These are phyloP conservation scores for Candida golubevii DNA, from an alignment of 805 yeast genomes.

Conservation along the genomic window DNA sequence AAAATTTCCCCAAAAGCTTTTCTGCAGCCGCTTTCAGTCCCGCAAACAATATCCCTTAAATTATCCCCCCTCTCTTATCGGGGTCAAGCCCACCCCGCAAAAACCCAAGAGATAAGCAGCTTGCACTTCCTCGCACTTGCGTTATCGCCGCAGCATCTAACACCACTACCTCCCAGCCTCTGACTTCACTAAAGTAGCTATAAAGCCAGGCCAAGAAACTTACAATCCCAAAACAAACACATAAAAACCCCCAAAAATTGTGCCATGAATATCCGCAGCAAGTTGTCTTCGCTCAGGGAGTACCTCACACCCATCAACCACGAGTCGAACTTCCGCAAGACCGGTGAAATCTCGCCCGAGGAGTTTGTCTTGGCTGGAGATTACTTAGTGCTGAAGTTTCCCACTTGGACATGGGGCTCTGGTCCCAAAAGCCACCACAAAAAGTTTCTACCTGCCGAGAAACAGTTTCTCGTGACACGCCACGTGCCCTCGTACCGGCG, in stretches of 20 bases:
- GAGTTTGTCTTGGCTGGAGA: constrained; percentile 95
- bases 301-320: constrained; percentile 88
- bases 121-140: too few species aligned
- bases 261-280: constrained; percentile 24
- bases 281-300: constrained; percentile 80
- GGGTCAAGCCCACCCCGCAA: too few species aligned
- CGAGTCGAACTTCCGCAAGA: constrained; percentile 74
- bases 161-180: background rate
- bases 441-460: constrained; percentile 78
- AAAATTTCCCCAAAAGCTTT: too few species aligned
- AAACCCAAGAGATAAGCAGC: too few species aligned
- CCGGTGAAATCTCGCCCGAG: constrained; percentile 94
- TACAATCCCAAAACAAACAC: too few species aligned
- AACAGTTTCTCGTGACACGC: constrained; percentile 81
- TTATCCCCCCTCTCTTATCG: too few species aligned
- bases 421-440: constrained; percentile 37
- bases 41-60: too few species aligned
- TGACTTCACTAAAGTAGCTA: background rate
- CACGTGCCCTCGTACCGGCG: constrained; percentile 85
- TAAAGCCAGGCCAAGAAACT: too few species aligned
- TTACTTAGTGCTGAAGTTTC: constrained; percentile 83
- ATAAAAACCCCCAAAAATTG: too few species aligned
- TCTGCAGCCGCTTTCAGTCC: too few species aligned
- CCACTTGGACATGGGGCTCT: constrained; percentile 89
- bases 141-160: too few species aligned